Conservation (phyloP, 192 early-diverging fungal genomes). For the Cladochytrium replicatum region DNA sequence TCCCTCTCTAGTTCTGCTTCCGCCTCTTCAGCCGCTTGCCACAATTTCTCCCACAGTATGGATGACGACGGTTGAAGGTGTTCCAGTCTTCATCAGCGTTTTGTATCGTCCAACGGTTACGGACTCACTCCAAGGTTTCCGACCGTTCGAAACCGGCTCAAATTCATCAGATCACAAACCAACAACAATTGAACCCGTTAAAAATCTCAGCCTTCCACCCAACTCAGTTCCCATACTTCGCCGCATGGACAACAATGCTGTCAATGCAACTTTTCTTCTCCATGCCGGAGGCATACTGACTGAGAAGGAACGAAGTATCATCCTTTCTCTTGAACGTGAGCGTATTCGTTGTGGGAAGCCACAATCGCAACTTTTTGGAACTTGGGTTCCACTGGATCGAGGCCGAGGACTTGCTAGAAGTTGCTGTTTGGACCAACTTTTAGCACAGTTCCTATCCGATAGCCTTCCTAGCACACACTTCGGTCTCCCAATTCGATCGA, state of each 20-base stretch:
- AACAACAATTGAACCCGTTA: too few relatives aligned
- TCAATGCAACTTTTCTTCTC: conserved; percentile 77
- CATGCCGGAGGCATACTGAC: conserved; percentile 79
- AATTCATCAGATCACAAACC: background rate
- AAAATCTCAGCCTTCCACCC: conserved; percentile 1
- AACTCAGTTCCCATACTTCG: conserved; percentile 46
- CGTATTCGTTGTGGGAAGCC: conserved; percentile 64
- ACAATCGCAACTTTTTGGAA: conserved; percentile 65
- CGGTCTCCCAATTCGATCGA: too few relatives aligned
- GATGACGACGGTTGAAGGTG: conserved; percentile 15
- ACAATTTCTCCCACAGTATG: conserved; percentile 3
- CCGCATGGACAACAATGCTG: conserved; percentile 65
- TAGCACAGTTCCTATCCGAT: conserved; percentile 69
- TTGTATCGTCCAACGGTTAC: background rate
- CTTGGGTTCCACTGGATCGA: conserved; percentile 85
- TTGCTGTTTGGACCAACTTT: conserved; percentile 62
- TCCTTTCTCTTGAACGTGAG: conserved; percentile 74
- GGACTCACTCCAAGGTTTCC: background rate
- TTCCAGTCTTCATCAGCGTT: conserved; percentile 10
- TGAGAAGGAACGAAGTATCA: conserved; percentile 73
- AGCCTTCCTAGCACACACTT: conserved; percentile 31
- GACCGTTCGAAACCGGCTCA: background rate
- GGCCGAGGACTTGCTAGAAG: conserved; percentile 75
- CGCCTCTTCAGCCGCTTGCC: conserved; percentile 8
- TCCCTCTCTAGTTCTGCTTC: conserved; percentile 1